Evolutionary conservation across 306 rosid species (phyloP).

Genomic region (Carpinus viminea): DNA sequence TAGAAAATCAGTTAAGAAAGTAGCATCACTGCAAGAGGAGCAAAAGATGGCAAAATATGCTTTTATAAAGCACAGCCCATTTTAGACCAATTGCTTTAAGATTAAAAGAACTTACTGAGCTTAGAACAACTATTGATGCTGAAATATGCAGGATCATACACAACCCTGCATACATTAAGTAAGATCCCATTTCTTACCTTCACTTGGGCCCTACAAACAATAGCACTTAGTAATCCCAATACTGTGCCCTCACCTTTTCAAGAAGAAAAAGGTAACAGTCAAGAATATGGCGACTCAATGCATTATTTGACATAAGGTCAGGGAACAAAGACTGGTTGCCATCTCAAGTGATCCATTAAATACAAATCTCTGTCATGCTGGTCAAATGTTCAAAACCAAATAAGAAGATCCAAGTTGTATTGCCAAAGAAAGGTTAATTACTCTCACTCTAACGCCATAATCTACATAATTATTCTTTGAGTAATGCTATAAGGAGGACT

Average conservation of each 20-base stretch:
- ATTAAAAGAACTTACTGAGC: not conserved
- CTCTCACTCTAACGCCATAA: too few relatives aligned
- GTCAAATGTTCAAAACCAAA: not conserved
- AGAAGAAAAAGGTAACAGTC: not conserved
- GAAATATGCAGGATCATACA: not conserved
- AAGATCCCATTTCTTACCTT: too few relatives aligned
- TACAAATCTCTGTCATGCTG: not conserved
- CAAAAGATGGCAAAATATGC: not conserved
- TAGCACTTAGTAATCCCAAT: slow-evolving; percentile 6
- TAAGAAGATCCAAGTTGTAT: not conserved
- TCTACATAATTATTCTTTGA: too few relatives aligned
- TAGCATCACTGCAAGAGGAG: not conserved
- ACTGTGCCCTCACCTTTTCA: not conserved
- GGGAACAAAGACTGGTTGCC: not conserved
- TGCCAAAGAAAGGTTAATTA: too few relatives aligned
- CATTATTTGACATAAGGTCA: not conserved
- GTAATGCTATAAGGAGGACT: too few relatives aligned
- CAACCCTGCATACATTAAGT: too few relatives aligned
- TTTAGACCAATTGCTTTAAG: too few relatives aligned
- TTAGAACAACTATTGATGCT: not conserved
- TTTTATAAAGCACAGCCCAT: not conserved
- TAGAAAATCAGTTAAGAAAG: not conserved
- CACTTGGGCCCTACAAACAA: too few relatives aligned
- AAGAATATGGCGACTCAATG: too few relatives aligned
- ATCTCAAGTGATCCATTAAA: not conserved